Percentiles rank a stretch among this genome's conserved stretches.
phyloP scores from a whole-genome alignment of 2,329 filamentous ascomycete genomes.

The Daldinia sp. region DNA sequence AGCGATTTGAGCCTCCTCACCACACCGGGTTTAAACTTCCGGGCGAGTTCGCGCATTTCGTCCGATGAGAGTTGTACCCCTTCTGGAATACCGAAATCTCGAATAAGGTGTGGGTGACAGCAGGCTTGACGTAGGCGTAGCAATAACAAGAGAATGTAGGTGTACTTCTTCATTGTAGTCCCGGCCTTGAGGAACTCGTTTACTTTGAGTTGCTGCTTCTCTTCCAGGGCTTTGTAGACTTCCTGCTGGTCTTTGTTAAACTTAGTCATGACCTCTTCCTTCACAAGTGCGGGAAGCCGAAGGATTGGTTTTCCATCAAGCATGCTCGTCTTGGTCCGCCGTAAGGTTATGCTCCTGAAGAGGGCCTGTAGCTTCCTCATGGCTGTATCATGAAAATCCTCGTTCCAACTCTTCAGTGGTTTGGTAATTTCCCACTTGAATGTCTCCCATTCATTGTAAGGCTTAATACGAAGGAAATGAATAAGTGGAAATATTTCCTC shows the following conservation, averaged over 20 bases:
- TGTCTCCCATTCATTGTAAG: conserved; percentile 74
- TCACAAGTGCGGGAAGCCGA: conserved; percentile 73
- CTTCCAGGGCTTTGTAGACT: conserved; percentile 71
- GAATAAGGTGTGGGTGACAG: conserved; percentile 80
- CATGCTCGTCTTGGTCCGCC: conserved; percentile 82
- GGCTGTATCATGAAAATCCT: conserved; percentile 57
- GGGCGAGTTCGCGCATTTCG: conserved; percentile 48
- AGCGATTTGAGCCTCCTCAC: conserved; percentile 42
- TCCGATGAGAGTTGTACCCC: conserved; percentile 44
- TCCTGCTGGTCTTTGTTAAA: conserved; percentile 75
- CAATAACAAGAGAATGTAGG: conserved; percentile 82
- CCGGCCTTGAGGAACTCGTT: conserved; percentile 47
- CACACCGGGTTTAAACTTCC: conserved; percentile 32
- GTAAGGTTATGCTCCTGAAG: conserved; percentile 83
- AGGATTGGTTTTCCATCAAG: conserved; percentile 86
- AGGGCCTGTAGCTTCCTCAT: conserved; percentile 81
- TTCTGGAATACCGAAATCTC: conserved; percentile 54
- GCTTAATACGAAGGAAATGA: conserved; percentile 80
- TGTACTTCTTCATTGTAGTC: conserved; percentile 76
- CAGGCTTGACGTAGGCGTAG: conserved; percentile 84
- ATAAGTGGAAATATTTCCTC: conserved; percentile 83
- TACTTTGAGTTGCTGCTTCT: conserved; percentile 43
- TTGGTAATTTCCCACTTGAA: conserved; percentile 66
- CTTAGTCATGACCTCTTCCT: conserved; percentile 69
- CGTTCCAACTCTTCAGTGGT: conserved; percentile 58